These are phyloP conservation scores for Petunia secreta DNA, from an alignment of 257 asterid species.

Conservation along the genomic window DNA sequence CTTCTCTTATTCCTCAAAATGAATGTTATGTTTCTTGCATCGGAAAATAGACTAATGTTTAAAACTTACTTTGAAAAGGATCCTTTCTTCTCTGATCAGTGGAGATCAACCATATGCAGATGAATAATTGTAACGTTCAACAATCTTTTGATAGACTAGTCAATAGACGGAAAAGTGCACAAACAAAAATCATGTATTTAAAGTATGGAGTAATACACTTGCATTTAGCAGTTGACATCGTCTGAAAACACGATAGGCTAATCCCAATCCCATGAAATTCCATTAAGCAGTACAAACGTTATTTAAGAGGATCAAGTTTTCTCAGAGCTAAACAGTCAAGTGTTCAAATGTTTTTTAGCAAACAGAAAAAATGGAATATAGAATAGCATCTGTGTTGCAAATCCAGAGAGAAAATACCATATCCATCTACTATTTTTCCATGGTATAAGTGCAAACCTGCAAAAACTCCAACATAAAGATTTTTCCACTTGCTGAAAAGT, in stretches of 20 bases:
- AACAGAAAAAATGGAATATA: no score
- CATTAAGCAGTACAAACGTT: no score
- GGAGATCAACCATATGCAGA: background rate
- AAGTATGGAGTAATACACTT: no score
- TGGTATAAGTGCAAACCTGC: background rate
- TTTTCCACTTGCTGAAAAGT: background rate
- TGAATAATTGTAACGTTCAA: background rate
- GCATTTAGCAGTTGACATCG: no score
- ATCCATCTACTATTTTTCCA: background rate
- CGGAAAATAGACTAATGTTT: background rate
- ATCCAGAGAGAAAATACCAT: background rate
- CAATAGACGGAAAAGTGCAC: background rate
- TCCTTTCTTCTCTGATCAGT: background rate
- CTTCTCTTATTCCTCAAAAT: background rate
- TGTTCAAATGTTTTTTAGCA: no score
- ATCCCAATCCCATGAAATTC: no score
- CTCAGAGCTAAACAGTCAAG: no score
- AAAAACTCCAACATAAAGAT: background rate
- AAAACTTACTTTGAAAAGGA: background rate
- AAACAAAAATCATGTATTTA: slow-evolving; percentile 11
- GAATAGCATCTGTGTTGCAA: background rate
- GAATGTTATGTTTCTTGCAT: background rate
- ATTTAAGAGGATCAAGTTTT: no score
- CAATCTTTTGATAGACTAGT: background rate
- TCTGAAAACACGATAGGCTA: no score